Evolutionary conservation across 768 basidiomycete genomes (phyloP), one percentile per base, ranked within the genome.

Genomic region (Mycena polygramma): DNA sequence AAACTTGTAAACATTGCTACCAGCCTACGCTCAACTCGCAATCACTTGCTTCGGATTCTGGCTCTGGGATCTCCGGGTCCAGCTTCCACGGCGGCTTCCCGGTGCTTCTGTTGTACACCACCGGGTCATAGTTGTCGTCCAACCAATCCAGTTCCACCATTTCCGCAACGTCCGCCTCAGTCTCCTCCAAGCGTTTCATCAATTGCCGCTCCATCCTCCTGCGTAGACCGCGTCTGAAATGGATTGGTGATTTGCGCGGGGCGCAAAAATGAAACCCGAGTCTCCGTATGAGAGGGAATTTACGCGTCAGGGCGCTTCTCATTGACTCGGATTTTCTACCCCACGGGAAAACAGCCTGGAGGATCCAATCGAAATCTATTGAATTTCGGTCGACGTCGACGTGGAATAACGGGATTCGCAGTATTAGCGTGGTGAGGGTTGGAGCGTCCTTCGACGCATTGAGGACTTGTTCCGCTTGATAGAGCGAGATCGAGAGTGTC

Each of bases 161-260:
- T n/a, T 65, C 57, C 2, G 22, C 41, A 10, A 70, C 14, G 30
- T 60, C 57, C 15, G 43, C 69, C 20, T 51, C 35, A 19, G 41
- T 54, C 35, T 65, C 8, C 13, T 53, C 41, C 24, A 64, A 36
- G 8, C 45, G 57, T 4, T 64, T 22, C 35, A 36, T 59, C 19
- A 70, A 64, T 19, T 22, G 30, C 11, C 63, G 63, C 39, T 70
- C 69, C 57, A 70, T 58, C 19, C 24, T 37, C 22, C 58, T 46
- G n/a, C 63, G 69, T 19, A 60, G 30, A 7, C 69, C 63, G 9
- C 63, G 63, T 49, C 57, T 49, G 35, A 64, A 70, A 48, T 70
- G 69, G 17, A 65, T 14, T 17, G 52, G 11, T 20, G 63, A 64
- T 14, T 37, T 10, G 41, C 41, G 48, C 2, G 19, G 22, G 15